phyloP scores from a whole-genome alignment of 106 monocot genomes.

The Chionographis japonica region DNA sequence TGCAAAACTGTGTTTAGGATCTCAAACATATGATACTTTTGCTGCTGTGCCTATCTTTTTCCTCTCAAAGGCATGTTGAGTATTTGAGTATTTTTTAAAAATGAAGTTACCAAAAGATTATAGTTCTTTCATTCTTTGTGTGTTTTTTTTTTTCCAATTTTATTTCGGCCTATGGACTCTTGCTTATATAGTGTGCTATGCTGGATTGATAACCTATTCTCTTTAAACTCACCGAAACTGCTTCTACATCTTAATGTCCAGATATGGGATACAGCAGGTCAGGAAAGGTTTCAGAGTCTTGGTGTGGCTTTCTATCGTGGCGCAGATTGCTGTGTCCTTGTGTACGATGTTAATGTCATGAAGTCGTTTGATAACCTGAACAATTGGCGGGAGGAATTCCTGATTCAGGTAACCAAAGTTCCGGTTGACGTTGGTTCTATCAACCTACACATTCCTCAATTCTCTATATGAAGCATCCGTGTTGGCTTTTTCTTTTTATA shows the following conservation, averaged over 20 bases:
- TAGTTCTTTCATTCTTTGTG: too few relatives aligned
- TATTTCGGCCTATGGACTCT: not conserved
- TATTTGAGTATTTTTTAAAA: too few relatives aligned
- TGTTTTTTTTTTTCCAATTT: not conserved
- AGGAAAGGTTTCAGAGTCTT: slow-evolving; percentile 85
- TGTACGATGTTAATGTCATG: slow-evolving; percentile 76
- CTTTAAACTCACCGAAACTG: not conserved
- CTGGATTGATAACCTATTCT: not conserved
- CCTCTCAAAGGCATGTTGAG: too few relatives aligned
- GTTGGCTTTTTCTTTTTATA: not conserved
- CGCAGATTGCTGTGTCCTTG: slow-evolving; percentile 80
- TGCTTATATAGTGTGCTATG: too few relatives aligned
- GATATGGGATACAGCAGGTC: slow-evolving; percentile 87
- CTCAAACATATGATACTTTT: too few relatives aligned
- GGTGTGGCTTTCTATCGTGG: slow-evolving; percentile 82
- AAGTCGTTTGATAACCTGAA: slow-evolving; percentile 74
- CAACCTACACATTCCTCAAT: not conserved
- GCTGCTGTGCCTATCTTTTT: too few relatives aligned
- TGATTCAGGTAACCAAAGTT: slow-evolving; percentile 50
- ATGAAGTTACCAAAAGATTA: too few relatives aligned
- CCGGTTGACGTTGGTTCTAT: not conserved
- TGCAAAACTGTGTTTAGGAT: too few relatives aligned
- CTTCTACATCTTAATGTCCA: slow-evolving; percentile 11
- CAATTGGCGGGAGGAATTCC: slow-evolving; percentile 77
- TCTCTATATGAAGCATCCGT: not conserved